A percentile compares a stretch with the other conserved stretches of the same genome.
Evolutionary conservation across 164 flowering plant genomes (phyloP).

Genomic region (Tetrastigma voinierianum): DNA sequence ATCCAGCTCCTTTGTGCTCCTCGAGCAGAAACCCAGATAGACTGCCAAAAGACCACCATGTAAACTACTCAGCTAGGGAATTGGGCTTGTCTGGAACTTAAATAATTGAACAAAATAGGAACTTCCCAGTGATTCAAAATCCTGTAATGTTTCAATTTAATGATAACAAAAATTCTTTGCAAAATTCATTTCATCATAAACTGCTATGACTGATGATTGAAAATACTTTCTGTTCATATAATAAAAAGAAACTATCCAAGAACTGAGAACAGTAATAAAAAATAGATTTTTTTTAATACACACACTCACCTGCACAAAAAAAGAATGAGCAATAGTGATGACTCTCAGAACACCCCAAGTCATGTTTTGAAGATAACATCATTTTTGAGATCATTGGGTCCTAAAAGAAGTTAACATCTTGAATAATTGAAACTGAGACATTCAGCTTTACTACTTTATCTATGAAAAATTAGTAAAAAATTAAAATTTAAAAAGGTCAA

Average conservation of each 20-base stretch:
- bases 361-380: slow-evolving; percentile 71
- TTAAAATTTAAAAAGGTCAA: neutral
- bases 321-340: slow-evolving; percentile 72
- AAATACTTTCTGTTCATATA: neutral
- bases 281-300: neutral
- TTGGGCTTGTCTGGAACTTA: too few species aligned
- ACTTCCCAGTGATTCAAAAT: too few species aligned
- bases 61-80: neutral
- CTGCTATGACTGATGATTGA: neutral
- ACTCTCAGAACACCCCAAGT: slow-evolving; percentile 89
- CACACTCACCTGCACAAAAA: slow-evolving; percentile 47
- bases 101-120: too few species aligned
- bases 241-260: neutral
- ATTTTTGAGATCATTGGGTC: slow-evolving; percentile 93
- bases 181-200: too few species aligned
- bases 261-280: neutral
- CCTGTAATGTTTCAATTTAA: too few species aligned
- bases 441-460: too few species aligned
- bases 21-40: slow-evolving; percentile 78
- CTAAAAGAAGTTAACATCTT: slow-evolving; percentile 35
- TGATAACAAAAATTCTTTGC: too few species aligned
- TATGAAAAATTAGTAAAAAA: neutral
- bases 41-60: slow-evolving; percentile 44
- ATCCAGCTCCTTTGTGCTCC: slow-evolving; percentile 87
- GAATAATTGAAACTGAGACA: neutral